Base-by-base conservation (phyloP, 2,329 filamentous ascomycete genomes). In the Ceratocystis variospora region DNA sequence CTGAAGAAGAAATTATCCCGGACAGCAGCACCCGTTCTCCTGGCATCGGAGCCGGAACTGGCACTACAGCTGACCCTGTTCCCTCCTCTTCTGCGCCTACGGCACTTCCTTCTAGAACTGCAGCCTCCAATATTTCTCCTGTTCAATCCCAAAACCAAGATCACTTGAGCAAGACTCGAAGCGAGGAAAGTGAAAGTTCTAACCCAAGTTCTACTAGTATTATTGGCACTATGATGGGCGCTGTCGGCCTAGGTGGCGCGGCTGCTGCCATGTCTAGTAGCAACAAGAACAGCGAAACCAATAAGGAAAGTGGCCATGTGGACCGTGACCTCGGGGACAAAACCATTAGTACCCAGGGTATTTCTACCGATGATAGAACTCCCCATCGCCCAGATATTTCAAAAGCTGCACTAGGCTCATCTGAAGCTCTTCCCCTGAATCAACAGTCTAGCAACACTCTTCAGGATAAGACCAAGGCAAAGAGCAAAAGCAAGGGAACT, bases 181-280 rank as follows among this genome's bases (percentile, higher is more conserved):
- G n/a, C 25, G 31, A 55, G 22, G 46, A 50, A 48, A 63, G 33
- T 3, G 46, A 50, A 48, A 63, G 33, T 17, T 37, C 55, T 3
- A 59, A 2, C 31, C 33, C 28, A 8, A 33, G 55, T 12, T 63
- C 61, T 2, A 63, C 45, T 45, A 25, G 66, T 2, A 65, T 68
- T 8, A 61, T 68, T n/a, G 31, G 66, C 12, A 63, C 57, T 25
- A 37, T 68, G 33, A 66, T 68, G 61, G 67, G 64, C 17, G 67
- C 63, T 44, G 64, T 63, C 41, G 64, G 64, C 3, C 64, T 68
- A 17, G 53, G 67, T 7, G 64, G 61, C 55, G 64, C 63, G 45
- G 67, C 67, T 33, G 64, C 64, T 33, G 61, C 61, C 10, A 62
- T 66, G 22, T 28, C 67, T 2, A 45, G 61, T 8, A 45, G 61